These are phyloP conservation scores for Acanthamoeba polyphaga DNA, from an alignment of 208 protist species.

Conservation along the genomic window DNA sequence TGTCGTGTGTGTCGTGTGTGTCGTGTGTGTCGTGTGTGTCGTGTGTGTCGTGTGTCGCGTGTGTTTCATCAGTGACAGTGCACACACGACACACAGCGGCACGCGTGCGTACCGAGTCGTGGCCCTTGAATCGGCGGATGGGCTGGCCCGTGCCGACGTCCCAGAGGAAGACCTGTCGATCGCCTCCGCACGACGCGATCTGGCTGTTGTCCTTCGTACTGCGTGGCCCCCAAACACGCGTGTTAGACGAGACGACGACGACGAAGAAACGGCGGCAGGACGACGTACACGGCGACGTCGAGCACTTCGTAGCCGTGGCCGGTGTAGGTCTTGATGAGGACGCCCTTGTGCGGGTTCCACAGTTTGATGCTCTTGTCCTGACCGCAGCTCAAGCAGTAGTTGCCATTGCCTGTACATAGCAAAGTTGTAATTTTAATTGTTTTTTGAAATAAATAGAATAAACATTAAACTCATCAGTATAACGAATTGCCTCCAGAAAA, in stretches of 20 bases:
- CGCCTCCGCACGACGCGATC: constrained; percentile 80
- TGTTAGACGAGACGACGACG: neutral
- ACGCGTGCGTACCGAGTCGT: constrained; percentile 57
- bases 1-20: no score
- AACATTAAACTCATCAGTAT: no score
- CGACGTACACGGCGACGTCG: constrained; percentile 76
- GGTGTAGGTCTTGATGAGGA: constrained; percentile 78
- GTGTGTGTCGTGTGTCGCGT: neutral
- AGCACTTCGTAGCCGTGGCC: constrained; percentile 82
- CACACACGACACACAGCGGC: no score
- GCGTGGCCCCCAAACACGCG: neutral
- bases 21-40: no score
- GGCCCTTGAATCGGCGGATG: constrained; percentile 77
- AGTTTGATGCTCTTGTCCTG: constrained; percentile 74
- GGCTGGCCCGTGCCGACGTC: constrained; percentile 73
- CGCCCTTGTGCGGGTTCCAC: constrained; percentile 82
- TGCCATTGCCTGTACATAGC: no score
- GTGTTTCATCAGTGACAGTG: neutral
- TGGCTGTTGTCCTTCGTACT: constrained; percentile 75
- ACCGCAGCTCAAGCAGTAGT: constrained; percentile 71
- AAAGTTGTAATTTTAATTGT: no score
- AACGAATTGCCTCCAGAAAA: constrained; percentile 9
- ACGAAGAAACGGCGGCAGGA: neutral
- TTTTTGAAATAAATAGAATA: neutral
- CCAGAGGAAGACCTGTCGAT: constrained; percentile 82